Percentiles rank a stretch among this genome's conserved stretches.
phyloP scores from a whole-genome alignment of 2,329 filamentous ascomycete species.

The Xylaria multiplex region DNA sequence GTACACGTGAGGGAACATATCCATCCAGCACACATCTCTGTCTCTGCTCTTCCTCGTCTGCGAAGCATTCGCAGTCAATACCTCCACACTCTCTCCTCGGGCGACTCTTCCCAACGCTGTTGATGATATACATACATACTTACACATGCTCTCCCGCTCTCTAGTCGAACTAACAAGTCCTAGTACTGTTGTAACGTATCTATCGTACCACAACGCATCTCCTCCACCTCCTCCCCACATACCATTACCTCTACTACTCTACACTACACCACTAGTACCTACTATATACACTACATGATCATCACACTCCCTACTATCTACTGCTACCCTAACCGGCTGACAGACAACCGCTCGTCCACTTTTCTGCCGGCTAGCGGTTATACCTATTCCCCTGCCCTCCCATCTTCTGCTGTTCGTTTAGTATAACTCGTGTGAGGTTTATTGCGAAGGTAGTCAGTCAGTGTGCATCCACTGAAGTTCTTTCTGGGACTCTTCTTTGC shows the following conservation, averaged over 20 bases:
- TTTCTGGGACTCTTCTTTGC: conserved; percentile 9
- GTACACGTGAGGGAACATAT: conserved; percentile 1
- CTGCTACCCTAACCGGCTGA: conserved; percentile 27
- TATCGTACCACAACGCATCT: conserved; percentile 6
- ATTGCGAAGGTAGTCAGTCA: conserved; percentile 18
- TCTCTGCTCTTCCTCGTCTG: not conserved
- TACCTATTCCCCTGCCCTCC: conserved; percentile 26
- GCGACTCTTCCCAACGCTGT: not conserved
- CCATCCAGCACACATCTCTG: not conserved
- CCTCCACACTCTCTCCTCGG: not conserved
- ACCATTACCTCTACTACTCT: conserved; percentile 4
- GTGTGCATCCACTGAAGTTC: conserved; percentile 23
- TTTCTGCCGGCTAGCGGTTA: conserved; percentile 25
- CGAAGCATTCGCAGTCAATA: not conserved
- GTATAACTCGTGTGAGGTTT: conserved; percentile 20
- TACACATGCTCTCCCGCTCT: not conserved
- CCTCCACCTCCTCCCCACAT: conserved; percentile 19
- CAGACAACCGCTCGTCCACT: conserved; percentile 32
- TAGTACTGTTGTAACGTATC: not conserved
- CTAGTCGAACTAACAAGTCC: not conserved
- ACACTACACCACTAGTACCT: conserved; percentile 10
- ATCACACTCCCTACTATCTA: not conserved
- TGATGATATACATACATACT: not conserved
- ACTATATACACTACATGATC: not conserved
- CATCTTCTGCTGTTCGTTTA: conserved; percentile 24